Evolutionary conservation across 2,329 filamentous ascomycete species (phyloP), one percentile per base, ranked within the genome.

Genomic region (Diaporthe sp.): DNA sequence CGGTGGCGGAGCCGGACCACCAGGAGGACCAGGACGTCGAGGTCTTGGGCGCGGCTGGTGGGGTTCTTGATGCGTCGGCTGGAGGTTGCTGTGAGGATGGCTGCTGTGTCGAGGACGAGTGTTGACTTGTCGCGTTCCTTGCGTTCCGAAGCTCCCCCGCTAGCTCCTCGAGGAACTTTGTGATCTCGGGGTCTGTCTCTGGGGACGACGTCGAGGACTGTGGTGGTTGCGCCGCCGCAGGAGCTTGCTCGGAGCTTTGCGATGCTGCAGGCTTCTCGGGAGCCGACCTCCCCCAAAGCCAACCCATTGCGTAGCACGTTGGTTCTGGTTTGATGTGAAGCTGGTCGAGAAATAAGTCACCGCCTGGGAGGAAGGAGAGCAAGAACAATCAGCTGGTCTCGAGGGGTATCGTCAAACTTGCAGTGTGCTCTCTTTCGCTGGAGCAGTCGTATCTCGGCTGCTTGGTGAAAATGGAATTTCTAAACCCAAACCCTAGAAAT

Each of bases 231-330:
- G 72, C 55, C 13, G 74, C 70, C 44, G 74, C 39, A 51, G 68
- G 58, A 25, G 70, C 72, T 57, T 75, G 74, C 68, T 58, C 81
- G 69, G 72, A 22, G 76, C 25, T 71, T 72, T 75, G 58, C 58
- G 79, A 44, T 80, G 78, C 76, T 78, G 81, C 44, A 46, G 77
- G 77, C 78, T 82, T 82, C 22, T 85, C 76, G 22, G 84, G 77
- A 22, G 84, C 79, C n/a, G 83, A 77, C 8, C 84, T 85, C 75
- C 88, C 85, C 89, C 90, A 92, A 77, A 92, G 85, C 91, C 91
- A 93, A 78, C 90, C 90, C 91, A 93, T 93, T 77, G 73, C 84
- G 79, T 77, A 55, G 44, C 25, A 49, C 53, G 61, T 44, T 67
- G 46, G n/a, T 65, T 46, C 28, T 74, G 55, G 76, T 49, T 42